A percentile compares a stretch with the other conserved stretches of the same genome.
Evolutionary conservation across 768 basidiomycete genomes (phyloP).

Genomic region (Saitozyma sp.): DNA sequence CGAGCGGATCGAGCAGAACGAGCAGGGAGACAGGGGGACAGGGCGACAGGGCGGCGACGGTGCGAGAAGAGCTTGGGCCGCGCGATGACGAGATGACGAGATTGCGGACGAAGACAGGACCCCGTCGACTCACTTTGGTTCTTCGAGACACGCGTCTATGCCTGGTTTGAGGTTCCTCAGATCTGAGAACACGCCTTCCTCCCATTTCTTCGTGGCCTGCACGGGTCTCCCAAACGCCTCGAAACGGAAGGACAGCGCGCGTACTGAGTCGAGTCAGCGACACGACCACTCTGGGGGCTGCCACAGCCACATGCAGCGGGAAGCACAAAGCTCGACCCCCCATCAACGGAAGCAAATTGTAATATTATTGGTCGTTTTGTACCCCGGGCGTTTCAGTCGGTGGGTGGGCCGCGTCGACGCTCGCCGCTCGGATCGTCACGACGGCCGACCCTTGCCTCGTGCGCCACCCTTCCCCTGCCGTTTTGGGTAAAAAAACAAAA

Average conservation of each 20-base stretch:
- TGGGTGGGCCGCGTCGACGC: too few relatives aligned
- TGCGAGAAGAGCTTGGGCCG: neutral
- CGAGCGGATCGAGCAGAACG: neutral
- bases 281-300: neutral
- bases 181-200: slow-evolving; percentile 94
- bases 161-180: slow-evolving; percentile 91
- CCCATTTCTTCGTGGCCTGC: slow-evolving; percentile 85
- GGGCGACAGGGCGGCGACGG: neutral
- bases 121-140: slow-evolving; percentile 78
- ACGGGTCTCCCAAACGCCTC: slow-evolving; percentile 89
- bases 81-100: too few relatives aligned
- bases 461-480: too few relatives aligned
- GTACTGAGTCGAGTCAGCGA: slow-evolving; percentile 56
- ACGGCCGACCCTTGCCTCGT: too few relatives aligned
- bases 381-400: too few relatives aligned
- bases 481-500: too few relatives aligned
- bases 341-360: too few relatives aligned
- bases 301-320: too few relatives aligned
- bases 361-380: too few relatives aligned
- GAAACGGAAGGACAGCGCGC: slow-evolving; percentile 90
- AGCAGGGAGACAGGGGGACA: neutral
- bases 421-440: too few relatives aligned
- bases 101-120: too few relatives aligned
- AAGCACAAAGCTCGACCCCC: too few relatives aligned
- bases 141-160: slow-evolving; percentile 85